phyloP scores from a whole-genome alignment of 2,329 filamentous ascomycete species.

The Sclerotinia glacialis region DNA sequence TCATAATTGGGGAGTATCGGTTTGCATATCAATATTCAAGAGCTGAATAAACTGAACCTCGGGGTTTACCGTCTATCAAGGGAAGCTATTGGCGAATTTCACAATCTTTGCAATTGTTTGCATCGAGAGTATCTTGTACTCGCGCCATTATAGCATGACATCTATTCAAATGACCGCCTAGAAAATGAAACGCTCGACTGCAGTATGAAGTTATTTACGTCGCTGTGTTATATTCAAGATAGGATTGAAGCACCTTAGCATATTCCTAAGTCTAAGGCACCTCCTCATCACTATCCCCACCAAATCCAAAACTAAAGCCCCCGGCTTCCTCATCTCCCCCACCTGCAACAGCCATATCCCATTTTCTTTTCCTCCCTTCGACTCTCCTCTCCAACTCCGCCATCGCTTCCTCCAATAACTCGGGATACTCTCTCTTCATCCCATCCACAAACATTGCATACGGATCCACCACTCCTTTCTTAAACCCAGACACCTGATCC shows the following conservation, averaged over 20 bases:
- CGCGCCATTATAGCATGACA: neutral
- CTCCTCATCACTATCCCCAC: conserved; percentile 52
- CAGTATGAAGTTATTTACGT: neutral
- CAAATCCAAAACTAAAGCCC: conserved; percentile 64
- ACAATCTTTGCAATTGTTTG: neutral
- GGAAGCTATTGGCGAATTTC: neutral
- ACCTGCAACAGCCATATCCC: conserved; percentile 72
- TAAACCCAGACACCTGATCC: conserved; percentile 86
- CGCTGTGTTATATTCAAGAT: neutral
- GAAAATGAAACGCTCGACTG: neutral
- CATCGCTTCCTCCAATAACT: conserved; percentile 64
- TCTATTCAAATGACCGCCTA: neutral
- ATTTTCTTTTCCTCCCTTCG: conserved; percentile 73
- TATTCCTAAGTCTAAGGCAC: conserved; percentile 32
- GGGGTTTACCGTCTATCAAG: neutral
- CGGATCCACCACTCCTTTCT: conserved; percentile 65
- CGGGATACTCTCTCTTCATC: conserved; percentile 61
- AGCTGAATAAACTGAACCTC: neutral
- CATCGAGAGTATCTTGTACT: neutral
- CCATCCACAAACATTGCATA: conserved; percentile 72
- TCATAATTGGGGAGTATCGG: neutral
- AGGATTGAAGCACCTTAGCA: neutral
- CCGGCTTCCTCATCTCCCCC: conserved; percentile 42
- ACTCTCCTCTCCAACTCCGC: conserved; percentile 61
- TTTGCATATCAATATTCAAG: neutral